Evolutionary conservation across 768 basidiomycete genomes (phyloP), one percentile per base, ranked within the genome.

Genomic region (Psilocybe azurescens): DNA sequence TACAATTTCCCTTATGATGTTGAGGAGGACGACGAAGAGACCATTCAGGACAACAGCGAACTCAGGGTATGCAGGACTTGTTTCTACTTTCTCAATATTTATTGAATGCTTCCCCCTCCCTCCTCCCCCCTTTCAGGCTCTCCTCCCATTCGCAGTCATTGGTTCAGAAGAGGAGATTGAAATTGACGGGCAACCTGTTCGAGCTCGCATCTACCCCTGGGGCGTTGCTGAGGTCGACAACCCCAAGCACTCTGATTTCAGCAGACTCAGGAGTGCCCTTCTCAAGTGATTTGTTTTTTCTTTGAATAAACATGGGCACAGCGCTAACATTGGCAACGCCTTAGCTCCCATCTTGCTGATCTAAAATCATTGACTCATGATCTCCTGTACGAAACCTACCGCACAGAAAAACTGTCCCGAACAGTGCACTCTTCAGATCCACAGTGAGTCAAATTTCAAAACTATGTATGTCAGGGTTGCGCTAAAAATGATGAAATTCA

Each of bases 1-100:
- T 99, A 99, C 83, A 99, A 99, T 81, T 99, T 99, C 85, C 97
- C 97, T 0, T 99, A 98, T 74, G 97, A 99, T 68, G 90, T 97
- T 6, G 97, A 99, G 75, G 97, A 99, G 76, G 97, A 99, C 72
- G 97, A 99, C 72, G 96, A 98, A 72, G 97, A 99, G 71, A 99
- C 97, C 3, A 94, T 99, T 62, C 89, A 91, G 70, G 97, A 99
- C 75, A 99, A 99, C 79, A 91, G 91, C 70, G 96, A 98, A 75
- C 88, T 99, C 56, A 84, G 97, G 56, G 94, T 93, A 72, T 63
- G 86, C n/a, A 6, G 75, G 36, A 39, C 9, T n/a, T 54, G 55
- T 55, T 56, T 18, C 10, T 51, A 44, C 3, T 20, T 33, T 58
- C 39, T 36, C 11, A 30, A 49, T 39, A 32, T 58, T 44, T 20